Conservation (phyloP, 257 asterid species). For the Paraleonurus japonicus region DNA sequence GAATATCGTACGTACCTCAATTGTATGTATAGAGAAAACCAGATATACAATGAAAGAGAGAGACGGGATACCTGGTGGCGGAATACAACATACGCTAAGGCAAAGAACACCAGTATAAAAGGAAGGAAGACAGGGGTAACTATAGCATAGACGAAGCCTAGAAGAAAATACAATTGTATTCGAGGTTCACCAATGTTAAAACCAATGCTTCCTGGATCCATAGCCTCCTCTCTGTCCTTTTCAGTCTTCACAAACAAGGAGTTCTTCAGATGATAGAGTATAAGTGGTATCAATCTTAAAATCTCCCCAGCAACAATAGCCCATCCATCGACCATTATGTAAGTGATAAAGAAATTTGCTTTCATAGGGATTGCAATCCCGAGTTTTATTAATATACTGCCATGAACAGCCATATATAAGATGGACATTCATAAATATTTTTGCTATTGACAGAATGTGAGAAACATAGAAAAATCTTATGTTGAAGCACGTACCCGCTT, state of each 20-base stretch:
- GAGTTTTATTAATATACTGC: constrained; percentile 66
- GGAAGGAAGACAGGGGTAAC: constrained; percentile 89
- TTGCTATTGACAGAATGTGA: neutral
- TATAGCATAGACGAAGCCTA: constrained; percentile 89
- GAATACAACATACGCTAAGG: constrained; percentile 65
- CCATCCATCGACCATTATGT: constrained; percentile 95
- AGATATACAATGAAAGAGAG: constrained; percentile 12
- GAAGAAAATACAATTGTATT: constrained; percentile 85
- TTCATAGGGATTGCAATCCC: constrained; percentile 94
- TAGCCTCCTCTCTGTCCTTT: constrained; percentile 78
- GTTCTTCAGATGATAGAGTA: constrained; percentile 73
- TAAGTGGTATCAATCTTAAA: constrained; percentile 68
- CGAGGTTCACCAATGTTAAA: constrained; percentile 95
- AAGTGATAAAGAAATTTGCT: constrained; percentile 88
- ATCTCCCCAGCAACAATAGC: constrained; percentile 93
- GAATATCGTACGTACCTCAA: neutral
- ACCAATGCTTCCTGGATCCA: constrained; percentile 93
- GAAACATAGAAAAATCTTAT: no score
- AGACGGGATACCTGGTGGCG: constrained; percentile 72
- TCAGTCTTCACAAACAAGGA: constrained; percentile 89
- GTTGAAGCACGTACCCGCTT: constrained; percentile 48
- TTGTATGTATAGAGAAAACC: neutral
- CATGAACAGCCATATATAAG: constrained; percentile 22
- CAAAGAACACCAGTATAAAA: constrained; percentile 79
- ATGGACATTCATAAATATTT: neutral